phyloP scores from a whole-genome alignment of 1,284 basidiomycete genomes.

The Malassezia arunalokei region DNA sequence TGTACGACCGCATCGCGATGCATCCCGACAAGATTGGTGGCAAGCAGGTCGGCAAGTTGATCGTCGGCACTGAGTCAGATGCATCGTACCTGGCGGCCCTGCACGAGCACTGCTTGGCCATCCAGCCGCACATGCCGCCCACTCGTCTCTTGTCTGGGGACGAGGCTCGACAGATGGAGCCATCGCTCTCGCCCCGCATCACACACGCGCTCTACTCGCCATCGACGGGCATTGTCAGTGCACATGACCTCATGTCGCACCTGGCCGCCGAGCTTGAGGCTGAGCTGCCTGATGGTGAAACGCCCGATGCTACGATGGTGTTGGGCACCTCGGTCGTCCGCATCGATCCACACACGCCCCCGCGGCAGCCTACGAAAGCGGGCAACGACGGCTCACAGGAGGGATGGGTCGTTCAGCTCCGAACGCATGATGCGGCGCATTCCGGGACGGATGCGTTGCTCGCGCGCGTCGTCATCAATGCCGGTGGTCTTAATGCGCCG shows the following conservation, averaged over 20 bases:
- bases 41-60: slow-evolving; percentile 63
- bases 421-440: slow-evolving; percentile 20
- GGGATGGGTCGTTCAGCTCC: slow-evolving; percentile 54
- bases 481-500: slow-evolving; percentile 62
- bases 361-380: slow-evolving; percentile 15
- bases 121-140: slow-evolving; percentile 45
- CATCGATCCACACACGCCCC: slow-evolving; percentile 56
- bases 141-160: slow-evolving; percentile 59
- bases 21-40: slow-evolving; percentile 53
- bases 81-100: slow-evolving; percentile 26
- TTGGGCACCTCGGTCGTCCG: slow-evolving; percentile 77
- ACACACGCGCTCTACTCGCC: slow-evolving; percentile 65
- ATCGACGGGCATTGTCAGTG: slow-evolving; percentile 81
- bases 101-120: slow-evolving; percentile 20
- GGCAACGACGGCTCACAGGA: slow-evolving; percentile 31
- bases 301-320: slow-evolving; percentile 61
- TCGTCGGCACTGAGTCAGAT: slow-evolving; percentile 37
- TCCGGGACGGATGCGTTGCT: slow-evolving; percentile 58
- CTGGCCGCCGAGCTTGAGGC: slow-evolving; percentile 67
- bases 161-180: slow-evolving; percentile 67
- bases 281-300: slow-evolving; percentile 39
- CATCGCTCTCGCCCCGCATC: slow-evolving; percentile 63
- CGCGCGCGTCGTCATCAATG: slow-evolving; percentile 73
- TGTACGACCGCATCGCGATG: slow-evolving; percentile 57
- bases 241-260: slow-evolving; percentile 63